Base-by-base conservation (phyloP, 345 rosid genomes). In the Syzygium jambos region DNA sequence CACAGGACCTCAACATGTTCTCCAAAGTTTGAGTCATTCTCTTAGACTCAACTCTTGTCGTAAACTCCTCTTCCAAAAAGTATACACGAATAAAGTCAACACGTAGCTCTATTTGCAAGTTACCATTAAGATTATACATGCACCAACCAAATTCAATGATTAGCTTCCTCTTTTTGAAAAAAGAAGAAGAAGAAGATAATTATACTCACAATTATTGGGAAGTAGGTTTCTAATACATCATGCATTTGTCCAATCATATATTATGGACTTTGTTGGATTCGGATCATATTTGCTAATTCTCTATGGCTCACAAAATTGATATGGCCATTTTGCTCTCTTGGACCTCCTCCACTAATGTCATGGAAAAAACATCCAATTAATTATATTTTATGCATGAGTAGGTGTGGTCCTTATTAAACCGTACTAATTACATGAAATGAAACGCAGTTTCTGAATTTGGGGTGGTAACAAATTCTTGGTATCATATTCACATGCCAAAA, bases 371-470 rank as follows among this genome's bases (percentile, higher is more conserved):
- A 68, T 22, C 56, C 56, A 53, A 53, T 6, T 53, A 17, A 53
- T 17, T 53, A 21, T 21, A 53, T 53, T 94, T 88, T 9, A 93
- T 55, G 53, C 93, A 94, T 49, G 59, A 52, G 27, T 23, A 16
- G 73, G 73, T 56, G 21, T 17, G 23, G 43, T 73, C 87, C 84
- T 22, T 51, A 22, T 19, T 73, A 34, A 9, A 25, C 80, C 49
- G 11, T 38, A 38, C 84, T 5, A 38, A 73, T 73, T 19, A 73
- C 14, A 73, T 73, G 82, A 19, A 73, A 73, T 73, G 82, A 38
- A 21, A 38, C 38, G 27, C 27, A 19, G 49, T 38, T 38, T 38
- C 80, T 21, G 25, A 68, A 2, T 34, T 13, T 11, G 61, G 46
- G 23, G 41, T 9, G 43, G 59, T 23, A 56, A 56, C 12, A 8